Evolutionary conservation across 306 rosid species (phyloP).

Genomic region (Sicyos baderoa): DNA sequence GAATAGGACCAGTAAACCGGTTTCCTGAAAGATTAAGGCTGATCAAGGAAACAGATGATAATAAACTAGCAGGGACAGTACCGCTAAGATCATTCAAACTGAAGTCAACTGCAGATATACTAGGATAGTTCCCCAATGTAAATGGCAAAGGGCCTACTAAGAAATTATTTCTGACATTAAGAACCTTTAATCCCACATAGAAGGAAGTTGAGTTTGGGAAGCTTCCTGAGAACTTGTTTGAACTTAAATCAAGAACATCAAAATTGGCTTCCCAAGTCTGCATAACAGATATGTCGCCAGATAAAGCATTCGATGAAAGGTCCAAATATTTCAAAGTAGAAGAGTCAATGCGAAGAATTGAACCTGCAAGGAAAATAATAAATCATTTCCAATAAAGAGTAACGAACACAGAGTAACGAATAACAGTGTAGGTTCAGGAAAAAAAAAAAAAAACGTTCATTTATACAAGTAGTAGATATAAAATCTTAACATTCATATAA

Average conservation of each 20-base stretch:
- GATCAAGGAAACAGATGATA: conserved; percentile 49
- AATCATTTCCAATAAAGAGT: not conserved
- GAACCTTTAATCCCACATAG: conserved; percentile 34
- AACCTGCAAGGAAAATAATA: conserved; percentile 42
- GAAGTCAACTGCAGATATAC: conserved; percentile 52
- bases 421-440: not conserved
- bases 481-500: not conserved
- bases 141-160: conserved; percentile 63
- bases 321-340: conserved; percentile 54
- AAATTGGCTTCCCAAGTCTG: conserved; percentile 58
- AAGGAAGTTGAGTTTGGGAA: conserved; percentile 39
- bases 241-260: conserved; percentile 73
- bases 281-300: conserved; percentile 62
- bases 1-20: conserved; percentile 57
- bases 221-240: conserved; percentile 64
- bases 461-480: not conserved
- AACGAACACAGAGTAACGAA: not conserved
- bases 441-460: not conserved
- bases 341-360: conserved; percentile 57
- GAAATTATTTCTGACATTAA: conserved; percentile 41
- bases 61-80: conserved; percentile 62
- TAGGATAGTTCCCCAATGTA: conserved; percentile 41
- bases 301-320: conserved; percentile 70
- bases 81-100: conserved; percentile 74
- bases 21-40: conserved; percentile 81